Conservation (phyloP, 495 filamentous ascomycete species). For the Neurospora terricola region DNA sequence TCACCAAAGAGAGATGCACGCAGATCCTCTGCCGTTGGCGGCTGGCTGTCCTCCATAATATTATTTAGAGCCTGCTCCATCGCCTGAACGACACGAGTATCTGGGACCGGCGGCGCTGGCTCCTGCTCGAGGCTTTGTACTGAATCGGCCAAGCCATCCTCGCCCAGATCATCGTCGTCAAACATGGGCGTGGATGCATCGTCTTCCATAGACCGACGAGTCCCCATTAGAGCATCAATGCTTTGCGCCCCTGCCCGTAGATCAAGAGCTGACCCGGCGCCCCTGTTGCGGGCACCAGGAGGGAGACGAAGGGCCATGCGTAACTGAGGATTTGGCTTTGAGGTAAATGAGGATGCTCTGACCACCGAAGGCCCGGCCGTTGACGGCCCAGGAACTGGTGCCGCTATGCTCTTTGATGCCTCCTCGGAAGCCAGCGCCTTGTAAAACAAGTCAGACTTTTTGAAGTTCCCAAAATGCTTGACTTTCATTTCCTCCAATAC, state of each 20-base stretch:
- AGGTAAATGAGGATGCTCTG: constrained; percentile 22
- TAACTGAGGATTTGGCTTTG: constrained; percentile 30
- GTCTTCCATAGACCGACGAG: constrained; percentile 17
- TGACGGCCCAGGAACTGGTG: not conserved
- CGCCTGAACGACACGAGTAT: constrained; percentile 66
- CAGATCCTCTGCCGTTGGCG: constrained; percentile 53
- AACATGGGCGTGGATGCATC: constrained; percentile 34
- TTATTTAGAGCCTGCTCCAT: constrained; percentile 93
- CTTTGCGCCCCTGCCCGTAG: constrained; percentile 12
- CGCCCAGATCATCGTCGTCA: constrained; percentile 45
- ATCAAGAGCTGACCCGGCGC: constrained; percentile 38
- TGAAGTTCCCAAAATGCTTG: constrained; percentile 74
- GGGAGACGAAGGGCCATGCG: constrained; percentile 29
- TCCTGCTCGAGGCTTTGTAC: constrained; percentile 44
- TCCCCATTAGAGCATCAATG: not conserved
- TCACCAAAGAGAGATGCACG: constrained; percentile 46
- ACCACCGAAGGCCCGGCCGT: constrained; percentile 18
- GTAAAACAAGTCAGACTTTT: constrained; percentile 84
- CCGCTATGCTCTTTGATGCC: constrained; percentile 39
- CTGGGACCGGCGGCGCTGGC: constrained; percentile 29
- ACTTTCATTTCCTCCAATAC: constrained; percentile 76
- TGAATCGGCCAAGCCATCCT: constrained; percentile 43
- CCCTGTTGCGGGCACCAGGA: constrained; percentile 16
- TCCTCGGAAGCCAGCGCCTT: constrained; percentile 91
- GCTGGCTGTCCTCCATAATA: constrained; percentile 68